These are phyloP conservation scores for Saccharomyces hybrid DNA, from an alignment of 1,139 yeast genomes.

Conservation along the genomic window DNA sequence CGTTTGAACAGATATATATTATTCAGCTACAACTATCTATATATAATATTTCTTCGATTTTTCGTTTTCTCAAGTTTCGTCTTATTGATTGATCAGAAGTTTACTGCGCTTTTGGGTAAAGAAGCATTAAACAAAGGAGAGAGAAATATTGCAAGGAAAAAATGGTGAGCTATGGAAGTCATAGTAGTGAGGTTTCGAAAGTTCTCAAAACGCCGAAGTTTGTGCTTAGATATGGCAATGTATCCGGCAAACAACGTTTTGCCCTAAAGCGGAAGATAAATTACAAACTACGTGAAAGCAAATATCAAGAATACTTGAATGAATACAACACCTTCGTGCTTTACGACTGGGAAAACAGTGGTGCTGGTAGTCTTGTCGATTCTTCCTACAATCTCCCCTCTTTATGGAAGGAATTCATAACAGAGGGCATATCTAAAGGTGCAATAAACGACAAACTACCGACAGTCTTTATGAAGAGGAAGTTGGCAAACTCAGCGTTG, in stretches of 20 bases:
- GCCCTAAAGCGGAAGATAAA: conserved; percentile 5
- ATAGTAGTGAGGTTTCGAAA: not conserved
- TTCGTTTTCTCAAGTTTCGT: not conserved
- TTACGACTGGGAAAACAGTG: conserved; percentile 4
- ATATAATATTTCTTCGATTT: not conserved
- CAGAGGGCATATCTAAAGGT: not conserved
- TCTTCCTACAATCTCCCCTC: not conserved
- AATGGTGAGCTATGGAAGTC: not conserved
- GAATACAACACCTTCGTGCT: conserved; percentile 6
- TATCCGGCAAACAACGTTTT: not conserved
- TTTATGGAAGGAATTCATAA: conserved; percentile 3
- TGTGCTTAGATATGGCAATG: not conserved
- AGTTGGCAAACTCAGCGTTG: not conserved
- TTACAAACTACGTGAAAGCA: not conserved
- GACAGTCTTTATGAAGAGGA: not conserved
- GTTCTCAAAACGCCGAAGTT: not conserved
- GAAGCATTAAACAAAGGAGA: not conserved
- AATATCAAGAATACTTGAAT: conserved; percentile 5
- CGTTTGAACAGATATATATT: not conserved
- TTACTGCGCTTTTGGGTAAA: not conserved
- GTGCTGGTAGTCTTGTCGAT: not conserved
- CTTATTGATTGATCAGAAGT: not conserved
- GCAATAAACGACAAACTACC: not conserved
- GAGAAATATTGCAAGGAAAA: not conserved
- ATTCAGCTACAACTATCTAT: no score